Percentiles rank a stretch among this genome's conserved stretches.
These are phyloP conservation scores for Polytrichum formosum DNA, from an alignment of 225 moss, liverwort and hornwort genomes.

Conservation along the genomic window DNA sequence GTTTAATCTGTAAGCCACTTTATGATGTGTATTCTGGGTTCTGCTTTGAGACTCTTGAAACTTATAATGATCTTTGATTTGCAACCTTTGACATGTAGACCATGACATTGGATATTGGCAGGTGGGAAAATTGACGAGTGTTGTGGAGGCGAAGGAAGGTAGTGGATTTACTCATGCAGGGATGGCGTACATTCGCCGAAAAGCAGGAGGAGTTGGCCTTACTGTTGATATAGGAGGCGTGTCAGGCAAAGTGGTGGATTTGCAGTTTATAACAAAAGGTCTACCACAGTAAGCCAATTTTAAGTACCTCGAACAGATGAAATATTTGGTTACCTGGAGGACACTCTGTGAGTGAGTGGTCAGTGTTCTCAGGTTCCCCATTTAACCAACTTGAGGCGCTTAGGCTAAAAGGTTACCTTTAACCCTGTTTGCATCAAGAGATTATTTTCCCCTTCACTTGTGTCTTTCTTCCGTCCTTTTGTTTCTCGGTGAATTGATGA, in stretches of 20 bases:
- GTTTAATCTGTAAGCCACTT: not conserved
- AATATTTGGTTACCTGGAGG: too few relatives aligned
- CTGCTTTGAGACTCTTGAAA: too few relatives aligned
- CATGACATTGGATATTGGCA: constrained; percentile 19
- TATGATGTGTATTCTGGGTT: not conserved
- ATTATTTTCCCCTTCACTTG: too few relatives aligned
- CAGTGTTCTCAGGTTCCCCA: too few relatives aligned
- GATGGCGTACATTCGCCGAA: constrained; percentile 72
- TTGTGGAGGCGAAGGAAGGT: constrained; percentile 56
- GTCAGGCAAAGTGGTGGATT: constrained; percentile 60
- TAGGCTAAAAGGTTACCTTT: too few relatives aligned
- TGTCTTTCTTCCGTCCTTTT: too few relatives aligned
- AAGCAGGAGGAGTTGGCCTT: constrained; percentile 75
- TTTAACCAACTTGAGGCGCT: too few relatives aligned
- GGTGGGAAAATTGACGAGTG: constrained; percentile 93
- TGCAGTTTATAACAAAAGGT: constrained; percentile 63
- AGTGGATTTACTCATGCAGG: constrained; percentile 59
- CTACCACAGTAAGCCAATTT: constrained; percentile 30
- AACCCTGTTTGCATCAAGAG: too few relatives aligned
- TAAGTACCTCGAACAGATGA: not conserved
- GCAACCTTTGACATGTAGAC: not conserved
- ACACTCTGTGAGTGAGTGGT: too few relatives aligned
- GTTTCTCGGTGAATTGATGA: too few relatives aligned
- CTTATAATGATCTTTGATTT: too few relatives aligned
- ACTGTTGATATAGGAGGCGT: constrained; percentile 67